phyloP scores from a whole-genome alignment of 257 asterid genomes.

The Primulina huaijiensis region DNA sequence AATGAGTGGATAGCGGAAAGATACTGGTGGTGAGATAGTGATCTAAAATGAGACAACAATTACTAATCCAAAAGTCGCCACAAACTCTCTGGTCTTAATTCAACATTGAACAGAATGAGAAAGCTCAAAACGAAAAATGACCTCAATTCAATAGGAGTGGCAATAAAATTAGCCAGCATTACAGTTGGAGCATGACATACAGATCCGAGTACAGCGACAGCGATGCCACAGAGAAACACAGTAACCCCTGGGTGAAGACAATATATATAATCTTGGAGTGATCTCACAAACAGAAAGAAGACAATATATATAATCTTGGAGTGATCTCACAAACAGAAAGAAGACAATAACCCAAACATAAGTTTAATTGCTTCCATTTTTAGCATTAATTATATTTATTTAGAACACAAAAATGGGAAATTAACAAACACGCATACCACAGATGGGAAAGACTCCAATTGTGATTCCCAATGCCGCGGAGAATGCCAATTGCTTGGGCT shows the following conservation, averaged over 20 bases:
- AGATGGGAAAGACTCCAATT: slow-evolving; percentile 81
- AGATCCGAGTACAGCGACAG: slow-evolving; percentile 71
- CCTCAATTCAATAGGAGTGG: slow-evolving; percentile 90
- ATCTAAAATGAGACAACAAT: slow-evolving; percentile 1
- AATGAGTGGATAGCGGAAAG: slow-evolving; percentile 7
- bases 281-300: no score
- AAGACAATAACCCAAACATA: no score
- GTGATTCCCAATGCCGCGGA: slow-evolving; percentile 85
- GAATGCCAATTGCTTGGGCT: slow-evolving; percentile 86
- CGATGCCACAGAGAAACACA: slow-evolving; percentile 77
- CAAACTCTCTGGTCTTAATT: background rate
- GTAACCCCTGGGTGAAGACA: slow-evolving; percentile 61
- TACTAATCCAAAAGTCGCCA: background rate
- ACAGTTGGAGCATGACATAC: slow-evolving; percentile 87
- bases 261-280: background rate
- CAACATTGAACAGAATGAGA: slow-evolving; percentile 13
- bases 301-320: background rate
- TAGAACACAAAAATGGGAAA: no score
- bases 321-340: no score
- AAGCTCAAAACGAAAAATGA: slow-evolving; percentile 21
- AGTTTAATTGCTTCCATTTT: no score
- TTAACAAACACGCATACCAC: slow-evolving; percentile 40
- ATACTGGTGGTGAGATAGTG: slow-evolving; percentile 15
- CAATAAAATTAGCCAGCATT: slow-evolving; percentile 79
- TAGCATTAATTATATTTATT: no score